Base-by-base conservation (phyloP, 2,329 filamentous ascomycete species). In the Apiospora phragmitis region DNA sequence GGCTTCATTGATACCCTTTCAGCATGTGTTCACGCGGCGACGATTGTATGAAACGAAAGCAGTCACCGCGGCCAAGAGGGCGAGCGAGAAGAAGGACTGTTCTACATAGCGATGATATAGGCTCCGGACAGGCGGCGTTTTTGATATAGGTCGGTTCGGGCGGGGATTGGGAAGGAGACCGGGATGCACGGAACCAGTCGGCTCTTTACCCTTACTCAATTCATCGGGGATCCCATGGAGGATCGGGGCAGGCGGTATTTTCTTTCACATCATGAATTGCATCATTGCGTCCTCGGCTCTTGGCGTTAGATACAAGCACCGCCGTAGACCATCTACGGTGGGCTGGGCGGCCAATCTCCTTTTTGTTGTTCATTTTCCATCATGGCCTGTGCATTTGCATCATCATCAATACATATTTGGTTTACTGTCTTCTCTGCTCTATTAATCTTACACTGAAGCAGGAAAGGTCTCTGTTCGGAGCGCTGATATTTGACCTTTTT, bases 21-120 rank as follows among this genome's bases (percentile, higher is more conserved):
- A 62, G 55, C 55, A 62, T 62, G 55, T 35, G 55, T 18, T 62
- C 32, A 62, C 55, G 55, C 55, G 55, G 55, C 32, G 29, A 62
- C 32, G 55, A 62, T 62, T 38, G 32, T 62, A 62, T 62, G 55
- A 62, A 62, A 38, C 55, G 55, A 62, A 62, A 62, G 55, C 55
- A 62, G 55, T 62, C 55, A 62, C 55, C 55, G 55, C 55, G 55
- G 55, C 32, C 55, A n/a, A 32, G 55, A 32, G 32, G 55, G 32
- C 55, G 32, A 32, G n/a, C 8, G 51, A 59, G 26, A 35, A 32
- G 51, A 32, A 55, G 51, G 55, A 24, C 32, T 62, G 18, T 8
- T 62, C 21, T 62, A 32, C 51, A 59, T 59, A 38, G 55, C 24
- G 55, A 38, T 62, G 55, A n/a, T 38, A 38, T 38, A 62, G 6